Base-by-base conservation (phyloP, 805 yeast genomes). In the Starmerella bombi region DNA sequence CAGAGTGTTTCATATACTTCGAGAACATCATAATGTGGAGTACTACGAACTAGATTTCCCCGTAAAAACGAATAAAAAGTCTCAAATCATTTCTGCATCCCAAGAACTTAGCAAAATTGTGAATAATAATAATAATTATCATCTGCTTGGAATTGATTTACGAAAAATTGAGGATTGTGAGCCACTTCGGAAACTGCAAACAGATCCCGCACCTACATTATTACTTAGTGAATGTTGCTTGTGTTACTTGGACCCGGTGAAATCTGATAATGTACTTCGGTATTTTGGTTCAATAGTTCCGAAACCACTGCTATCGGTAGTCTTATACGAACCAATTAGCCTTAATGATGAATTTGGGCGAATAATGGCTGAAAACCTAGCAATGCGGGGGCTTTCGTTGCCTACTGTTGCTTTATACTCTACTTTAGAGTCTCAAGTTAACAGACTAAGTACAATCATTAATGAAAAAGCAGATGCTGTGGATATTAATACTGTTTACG, bases 151-250 rank as follows among this genome's bases (percentile, higher is more conserved):
- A 1, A 45, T 60, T 5, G 88, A 80, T 54, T 59, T 80, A 36
- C 60, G 83, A 34, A 7, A 19, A 20, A 17, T 32, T 15, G 49
- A 3, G 41, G 67, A 40, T 17, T 7, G 38, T 52, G 23, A 62
- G 67, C 19, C 22, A 21, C 33, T 36, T n/a, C 28, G 21, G 9
- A 14, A n/a, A 8, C 40, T 27, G 19, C n/a, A 23, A 15, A 30
- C 9, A 44, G 38, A 50, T 8, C 30, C 52, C 1, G 29, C 58
- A 3, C 81, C 82, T 7, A 80, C 91, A 0, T 51, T 81, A 14
- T 58, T 81, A 2, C 55, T 80, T 16, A 73, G 82, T 46, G 93
- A 80, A 55, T 81, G 91, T 59, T 82, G 82, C 27, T 60, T 81
- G 27, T 81, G 93, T 54, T 80, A 80, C 54, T 51, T 80, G 45